Evolutionary conservation across 2,329 filamentous ascomycete species (phyloP).

Genomic region (Nothomitra cinnamomea): DNA sequence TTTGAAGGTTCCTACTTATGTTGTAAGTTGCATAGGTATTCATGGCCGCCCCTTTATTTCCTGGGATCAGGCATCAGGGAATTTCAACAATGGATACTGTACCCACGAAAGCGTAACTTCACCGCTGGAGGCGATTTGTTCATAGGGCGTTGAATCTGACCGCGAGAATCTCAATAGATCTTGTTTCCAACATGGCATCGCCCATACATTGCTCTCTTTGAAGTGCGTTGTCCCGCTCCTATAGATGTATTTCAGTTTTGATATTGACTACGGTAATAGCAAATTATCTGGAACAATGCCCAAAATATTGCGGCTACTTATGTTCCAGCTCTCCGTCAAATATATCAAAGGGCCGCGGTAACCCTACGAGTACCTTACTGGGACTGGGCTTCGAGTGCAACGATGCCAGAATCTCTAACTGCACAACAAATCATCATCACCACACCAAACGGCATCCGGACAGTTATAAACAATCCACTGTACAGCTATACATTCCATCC

Average conservation of each 20-base stretch:
- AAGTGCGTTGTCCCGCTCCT: constrained; percentile 10
- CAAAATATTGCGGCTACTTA: neutral
- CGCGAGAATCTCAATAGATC: neutral
- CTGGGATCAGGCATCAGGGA: constrained; percentile 9
- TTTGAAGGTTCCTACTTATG: neutral
- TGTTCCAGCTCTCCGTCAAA: neutral
- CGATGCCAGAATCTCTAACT: neutral
- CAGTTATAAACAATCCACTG: neutral
- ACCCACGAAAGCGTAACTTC: constrained; percentile 11
- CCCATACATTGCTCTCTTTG: constrained; percentile 15
- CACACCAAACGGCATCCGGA: neutral
- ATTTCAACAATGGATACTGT: constrained; percentile 13
- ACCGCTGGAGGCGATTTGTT: neutral
- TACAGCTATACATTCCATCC: neutral
- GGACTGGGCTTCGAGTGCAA: neutral
- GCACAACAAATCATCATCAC: neutral
- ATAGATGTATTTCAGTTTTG: neutral
- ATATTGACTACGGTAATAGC: neutral
- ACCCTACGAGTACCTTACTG: neutral
- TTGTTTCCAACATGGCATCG: constrained; percentile 18
- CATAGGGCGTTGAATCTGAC: neutral
- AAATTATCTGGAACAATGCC: neutral
- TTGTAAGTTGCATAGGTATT: constrained; percentile 2
- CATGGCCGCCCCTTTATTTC: constrained; percentile 7
- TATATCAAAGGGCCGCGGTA: neutral